Conservation (phyloP, 169 alveolate species). For the Cryptosporidium felis region DNA sequence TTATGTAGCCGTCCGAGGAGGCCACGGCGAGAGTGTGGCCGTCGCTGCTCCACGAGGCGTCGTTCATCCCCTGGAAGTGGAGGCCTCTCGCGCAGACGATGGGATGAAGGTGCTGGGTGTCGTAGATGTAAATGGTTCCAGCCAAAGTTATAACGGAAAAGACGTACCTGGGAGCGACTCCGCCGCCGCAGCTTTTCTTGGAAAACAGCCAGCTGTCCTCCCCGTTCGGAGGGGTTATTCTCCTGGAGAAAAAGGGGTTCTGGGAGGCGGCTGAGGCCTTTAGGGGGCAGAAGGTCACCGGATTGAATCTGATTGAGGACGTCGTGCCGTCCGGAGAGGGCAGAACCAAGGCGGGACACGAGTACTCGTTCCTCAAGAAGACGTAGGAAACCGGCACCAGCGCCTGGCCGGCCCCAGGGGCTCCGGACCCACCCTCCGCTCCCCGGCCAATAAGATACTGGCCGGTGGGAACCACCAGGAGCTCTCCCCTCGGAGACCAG, state of each 20-base stretch:
- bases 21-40: slow-evolving; percentile 89
- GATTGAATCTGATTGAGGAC: slow-evolving; percentile 53
- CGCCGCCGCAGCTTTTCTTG: slow-evolving; percentile 76
- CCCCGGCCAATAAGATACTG: slow-evolving; percentile 19
- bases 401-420: background rate
- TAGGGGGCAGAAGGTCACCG: slow-evolving; percentile 31
- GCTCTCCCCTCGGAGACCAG: slow-evolving; percentile 89
- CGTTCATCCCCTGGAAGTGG: slow-evolving; percentile 92
- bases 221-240: slow-evolving; percentile 18
- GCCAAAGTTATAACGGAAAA: slow-evolving; percentile 87
- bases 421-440: background rate
- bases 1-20: slow-evolving; percentile 92
- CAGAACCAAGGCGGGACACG: slow-evolving; percentile 49
- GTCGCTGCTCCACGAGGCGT: slow-evolving; percentile 91
- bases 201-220: slow-evolving; percentile 57
- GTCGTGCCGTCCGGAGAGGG: slow-evolving; percentile 71
- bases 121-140: slow-evolving; percentile 87
- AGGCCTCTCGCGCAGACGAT: slow-evolving; percentile 89
- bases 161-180: slow-evolving; percentile 80
- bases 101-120: slow-evolving; percentile 86
- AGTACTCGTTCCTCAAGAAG: slow-evolving; percentile 48
- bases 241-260: background rate
- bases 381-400: slow-evolving; percentile 53
- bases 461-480: slow-evolving; percentile 88
- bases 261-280: background rate